These are phyloP conservation scores for Micractinium conductrix DNA, from an alignment of 139 green algal species.

Conservation along the genomic window DNA sequence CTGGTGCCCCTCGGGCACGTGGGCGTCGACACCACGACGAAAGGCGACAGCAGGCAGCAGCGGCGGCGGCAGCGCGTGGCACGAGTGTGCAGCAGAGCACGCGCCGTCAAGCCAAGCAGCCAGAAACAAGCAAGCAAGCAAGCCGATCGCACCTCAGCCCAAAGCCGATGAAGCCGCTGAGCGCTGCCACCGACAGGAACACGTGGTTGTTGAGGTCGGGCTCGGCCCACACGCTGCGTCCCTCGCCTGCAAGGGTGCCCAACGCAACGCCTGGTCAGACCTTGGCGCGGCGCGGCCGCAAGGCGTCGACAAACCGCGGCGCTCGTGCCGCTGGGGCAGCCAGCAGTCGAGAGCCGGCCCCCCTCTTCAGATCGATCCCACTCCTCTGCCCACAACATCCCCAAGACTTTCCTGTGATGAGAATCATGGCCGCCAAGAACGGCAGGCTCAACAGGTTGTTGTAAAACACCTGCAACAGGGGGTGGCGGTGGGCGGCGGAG, in stretches of 20 bases:
- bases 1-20: no score
- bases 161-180: slow-evolving; percentile 26
- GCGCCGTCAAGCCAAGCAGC: no score
- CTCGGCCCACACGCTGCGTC: slow-evolving; percentile 44
- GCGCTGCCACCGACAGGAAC: slow-evolving; percentile 52
- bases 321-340: no score
- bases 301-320: no score
- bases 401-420: slow-evolving; percentile 78
- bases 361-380: no score
- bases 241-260: neutral
- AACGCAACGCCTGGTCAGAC: neutral
- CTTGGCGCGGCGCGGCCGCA: neutral
- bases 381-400: no score
- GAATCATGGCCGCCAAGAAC: slow-evolving; percentile 60
- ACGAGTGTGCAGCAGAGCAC: no score
- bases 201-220: slow-evolving; percentile 54
- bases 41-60: no score
- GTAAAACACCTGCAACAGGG: no score
- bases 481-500: slow-evolving; percentile 98
- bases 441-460: slow-evolving; percentile 88
- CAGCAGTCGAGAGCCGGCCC: no score
- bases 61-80: no score
- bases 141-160: neutral
- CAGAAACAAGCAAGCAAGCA: no score
- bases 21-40: neutral